Conservation (phyloP, 2,329 filamentous ascomycete species). For the Aplosporella prunicola region DNA sequence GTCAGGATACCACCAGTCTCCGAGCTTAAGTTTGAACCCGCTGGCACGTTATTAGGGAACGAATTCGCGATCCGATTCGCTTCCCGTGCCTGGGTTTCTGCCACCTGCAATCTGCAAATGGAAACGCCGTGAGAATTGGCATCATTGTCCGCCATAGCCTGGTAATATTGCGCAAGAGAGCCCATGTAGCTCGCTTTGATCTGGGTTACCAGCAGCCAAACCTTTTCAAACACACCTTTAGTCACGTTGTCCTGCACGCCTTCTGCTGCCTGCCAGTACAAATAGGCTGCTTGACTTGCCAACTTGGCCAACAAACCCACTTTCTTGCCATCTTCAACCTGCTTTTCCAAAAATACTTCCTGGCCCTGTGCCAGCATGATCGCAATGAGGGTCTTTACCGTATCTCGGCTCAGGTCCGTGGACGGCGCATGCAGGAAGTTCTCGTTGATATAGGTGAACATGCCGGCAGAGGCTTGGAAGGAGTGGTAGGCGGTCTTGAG, state of each 20-base stretch:
- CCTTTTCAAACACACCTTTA: constrained; percentile 86
- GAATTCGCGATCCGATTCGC: constrained; percentile 65
- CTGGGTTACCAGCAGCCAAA: constrained; percentile 78
- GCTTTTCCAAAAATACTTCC: constrained; percentile 95
- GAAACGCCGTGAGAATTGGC: constrained; percentile 78
- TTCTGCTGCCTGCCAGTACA: constrained; percentile 82
- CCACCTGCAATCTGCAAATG: constrained; percentile 71
- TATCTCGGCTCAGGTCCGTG: constrained; percentile 89
- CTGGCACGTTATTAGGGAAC: constrained; percentile 70
- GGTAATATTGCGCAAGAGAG: constrained; percentile 86
- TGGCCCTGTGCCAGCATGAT: constrained; percentile 94
- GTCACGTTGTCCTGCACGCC: constrained; percentile 87
- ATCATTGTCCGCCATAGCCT: constrained; percentile 84
- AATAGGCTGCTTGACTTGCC: constrained; percentile 77
- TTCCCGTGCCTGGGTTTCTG: constrained; percentile 69
- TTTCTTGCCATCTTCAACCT: constrained; percentile 87
- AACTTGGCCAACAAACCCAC: constrained; percentile 84
- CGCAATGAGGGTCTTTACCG: constrained; percentile 85
- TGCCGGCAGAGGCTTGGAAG: constrained; percentile 94
- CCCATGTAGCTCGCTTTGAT: constrained; percentile 78
- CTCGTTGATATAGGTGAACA: constrained; percentile 99
- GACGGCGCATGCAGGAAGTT: constrained; percentile 97
- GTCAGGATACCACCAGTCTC: constrained; percentile 66
- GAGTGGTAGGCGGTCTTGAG: constrained; percentile 97
- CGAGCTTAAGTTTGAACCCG: constrained; percentile 71